A percentile compares a stretch with the other conserved stretches of the same genome.
Conservation (phyloP, 1,284 basidiomycete genomes). For the Sutorius eximius region DNA sequence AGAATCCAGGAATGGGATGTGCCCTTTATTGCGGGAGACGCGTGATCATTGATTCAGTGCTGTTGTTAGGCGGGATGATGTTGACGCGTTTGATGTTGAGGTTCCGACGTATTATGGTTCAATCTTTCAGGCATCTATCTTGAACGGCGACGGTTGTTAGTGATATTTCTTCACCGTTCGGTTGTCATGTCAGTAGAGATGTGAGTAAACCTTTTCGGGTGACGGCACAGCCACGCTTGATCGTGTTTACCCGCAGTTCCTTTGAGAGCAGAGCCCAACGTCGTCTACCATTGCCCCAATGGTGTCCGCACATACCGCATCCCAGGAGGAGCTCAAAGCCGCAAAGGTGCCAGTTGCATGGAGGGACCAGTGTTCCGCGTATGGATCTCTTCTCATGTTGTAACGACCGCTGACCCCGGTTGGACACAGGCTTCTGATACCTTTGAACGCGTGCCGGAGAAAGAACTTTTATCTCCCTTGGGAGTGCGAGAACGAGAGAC, state of each 20-base stretch:
- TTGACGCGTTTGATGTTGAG: too few species aligned
- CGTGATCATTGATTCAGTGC: too few species aligned
- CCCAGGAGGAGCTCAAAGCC: constrained; percentile 79
- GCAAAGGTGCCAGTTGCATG: constrained; percentile 79
- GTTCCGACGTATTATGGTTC: too few species aligned
- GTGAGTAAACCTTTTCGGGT: neutral
- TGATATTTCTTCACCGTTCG: too few species aligned
- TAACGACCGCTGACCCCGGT: neutral
- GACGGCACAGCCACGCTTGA: constrained; percentile 25
- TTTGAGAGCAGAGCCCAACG: neutral
- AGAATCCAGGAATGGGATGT: too few species aligned
- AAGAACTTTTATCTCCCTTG: constrained; percentile 74
- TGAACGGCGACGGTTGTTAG: too few species aligned
- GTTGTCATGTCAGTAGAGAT: too few species aligned
- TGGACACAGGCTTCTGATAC: constrained; percentile 70
- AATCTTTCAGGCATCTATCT: too few species aligned
- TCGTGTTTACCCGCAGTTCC: constrained; percentile 14
- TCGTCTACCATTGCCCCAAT: constrained; percentile 38
- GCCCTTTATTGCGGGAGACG: too few species aligned
- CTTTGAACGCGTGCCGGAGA: constrained; percentile 79
- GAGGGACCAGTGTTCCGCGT: constrained; percentile 93
- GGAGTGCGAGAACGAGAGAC: constrained; percentile 82
- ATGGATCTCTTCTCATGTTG: constrained; percentile 35
- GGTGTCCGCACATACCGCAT: constrained; percentile 76
- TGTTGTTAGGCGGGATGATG: too few species aligned